A percentile compares a stretch with the other conserved stretches of the same genome.
Conservation (phyloP, 768 basidiomycete genomes). For the Boletus rex-veris region DNA sequence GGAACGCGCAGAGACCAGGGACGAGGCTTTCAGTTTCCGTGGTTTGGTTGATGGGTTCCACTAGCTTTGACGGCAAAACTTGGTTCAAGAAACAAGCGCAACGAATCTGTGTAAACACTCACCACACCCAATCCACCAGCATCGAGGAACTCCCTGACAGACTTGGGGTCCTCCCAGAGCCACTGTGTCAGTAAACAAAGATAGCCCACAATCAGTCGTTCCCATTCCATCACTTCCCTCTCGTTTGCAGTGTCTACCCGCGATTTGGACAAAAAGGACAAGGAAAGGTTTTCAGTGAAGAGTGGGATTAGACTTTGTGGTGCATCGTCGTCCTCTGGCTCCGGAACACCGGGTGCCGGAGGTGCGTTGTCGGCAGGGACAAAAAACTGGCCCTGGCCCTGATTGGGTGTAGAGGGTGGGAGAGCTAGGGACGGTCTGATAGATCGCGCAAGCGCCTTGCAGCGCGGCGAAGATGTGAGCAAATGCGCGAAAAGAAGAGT, state of each 20-base stretch:
- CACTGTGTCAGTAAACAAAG: constrained; percentile 82
- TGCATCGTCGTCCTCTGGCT: constrained; percentile 54
- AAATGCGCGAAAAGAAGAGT: constrained; percentile 78
- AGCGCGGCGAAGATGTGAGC: constrained; percentile 60
- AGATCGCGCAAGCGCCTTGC: constrained; percentile 60
- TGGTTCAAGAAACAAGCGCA: not conserved
- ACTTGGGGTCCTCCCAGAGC: constrained; percentile 94
- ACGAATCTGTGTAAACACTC: constrained; percentile 32
- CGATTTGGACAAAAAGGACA: constrained; percentile 76
- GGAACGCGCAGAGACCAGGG: constrained; percentile 86
- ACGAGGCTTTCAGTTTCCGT: constrained; percentile 82
- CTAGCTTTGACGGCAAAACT: constrained; percentile 52
- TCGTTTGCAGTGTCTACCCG: constrained; percentile 49
- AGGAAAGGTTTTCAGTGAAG: constrained; percentile 86
- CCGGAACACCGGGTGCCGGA: constrained; percentile 30
- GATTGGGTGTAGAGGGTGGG: constrained; percentile 28
- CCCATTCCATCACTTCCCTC: constrained; percentile 83
- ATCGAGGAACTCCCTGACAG: constrained; percentile 85
- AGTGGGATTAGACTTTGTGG: constrained; percentile 76
- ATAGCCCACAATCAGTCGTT: constrained; percentile 82
- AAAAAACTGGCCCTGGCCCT: constrained; percentile 54
- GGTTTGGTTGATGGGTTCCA: constrained; percentile 91
- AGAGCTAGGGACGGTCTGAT: constrained; percentile 51
- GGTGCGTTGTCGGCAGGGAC: constrained; percentile 69
- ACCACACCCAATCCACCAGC: constrained; percentile 90